Conservation (phyloP, 129 eudicot genomes). For the Flaveria robusta region DNA sequence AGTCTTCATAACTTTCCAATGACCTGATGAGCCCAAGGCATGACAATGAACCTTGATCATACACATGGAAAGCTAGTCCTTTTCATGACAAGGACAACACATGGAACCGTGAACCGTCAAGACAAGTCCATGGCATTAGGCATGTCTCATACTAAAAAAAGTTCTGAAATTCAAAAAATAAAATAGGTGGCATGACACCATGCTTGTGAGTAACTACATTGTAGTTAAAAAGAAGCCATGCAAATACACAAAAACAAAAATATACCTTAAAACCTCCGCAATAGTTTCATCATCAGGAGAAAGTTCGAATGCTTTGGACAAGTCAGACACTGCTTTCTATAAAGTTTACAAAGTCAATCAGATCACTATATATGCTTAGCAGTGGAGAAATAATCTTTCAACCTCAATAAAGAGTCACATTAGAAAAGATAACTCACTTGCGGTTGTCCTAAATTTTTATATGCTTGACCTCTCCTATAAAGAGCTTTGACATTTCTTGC, state of each 20-base stretch:
- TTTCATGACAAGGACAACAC: too few species aligned
- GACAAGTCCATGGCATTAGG: not conserved
- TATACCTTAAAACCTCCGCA: constrained; percentile 82
- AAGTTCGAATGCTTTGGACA: constrained; percentile 77
- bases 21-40: too few species aligned
- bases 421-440: constrained; percentile 56
- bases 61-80: too few species aligned
- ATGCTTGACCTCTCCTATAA: constrained; percentile 98
- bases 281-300: constrained; percentile 97
- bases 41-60: too few species aligned
- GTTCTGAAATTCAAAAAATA: too few species aligned
- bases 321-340: constrained; percentile 77
- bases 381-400: constrained; percentile 6
- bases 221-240: not conserved
- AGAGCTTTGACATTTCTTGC: constrained; percentile 86
- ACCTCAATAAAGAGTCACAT: constrained; percentile 12
- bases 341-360: constrained; percentile 21
- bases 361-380: constrained; percentile 16
- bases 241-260: not conserved
- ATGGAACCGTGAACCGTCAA: too few species aligned
- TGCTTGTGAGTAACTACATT: too few species aligned
- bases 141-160: not conserved
- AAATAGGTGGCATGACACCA: too few species aligned
- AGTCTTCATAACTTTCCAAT: too few species aligned
- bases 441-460: constrained; percentile 62